Conservation (phyloP, 2,329 filamentous ascomycete species). For the Neodidymelliopsis sp. region DNA sequence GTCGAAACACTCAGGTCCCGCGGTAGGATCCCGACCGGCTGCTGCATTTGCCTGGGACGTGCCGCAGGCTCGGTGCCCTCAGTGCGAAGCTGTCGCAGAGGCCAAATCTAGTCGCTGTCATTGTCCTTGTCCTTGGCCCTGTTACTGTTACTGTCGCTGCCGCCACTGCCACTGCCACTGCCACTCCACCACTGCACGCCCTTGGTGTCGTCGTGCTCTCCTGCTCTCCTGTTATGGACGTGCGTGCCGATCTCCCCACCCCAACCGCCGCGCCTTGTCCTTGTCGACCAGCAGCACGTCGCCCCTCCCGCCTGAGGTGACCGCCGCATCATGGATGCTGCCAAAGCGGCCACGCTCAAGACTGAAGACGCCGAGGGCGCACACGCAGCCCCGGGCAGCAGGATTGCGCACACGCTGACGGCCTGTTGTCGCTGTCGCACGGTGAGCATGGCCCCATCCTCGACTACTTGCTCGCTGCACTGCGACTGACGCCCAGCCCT, state of each 20-base stretch:
- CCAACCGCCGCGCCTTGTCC: slow-evolving; percentile 19
- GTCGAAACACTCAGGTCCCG: slow-evolving; percentile 4
- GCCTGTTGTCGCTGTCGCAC: slow-evolving; percentile 82
- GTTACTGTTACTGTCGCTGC: too few species aligned
- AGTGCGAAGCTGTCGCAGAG: slow-evolving; percentile 4
- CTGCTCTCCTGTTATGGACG: slow-evolving; percentile 30
- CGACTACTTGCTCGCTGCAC: neutral
- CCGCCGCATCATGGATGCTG: slow-evolving; percentile 32
- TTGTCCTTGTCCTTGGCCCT: too few species aligned
- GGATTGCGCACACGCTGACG: slow-evolving; percentile 79
- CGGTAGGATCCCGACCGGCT: slow-evolving; percentile 4
- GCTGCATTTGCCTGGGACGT: slow-evolving; percentile 25
- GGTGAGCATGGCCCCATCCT: slow-evolving; percentile 57
- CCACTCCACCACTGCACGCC: too few species aligned
- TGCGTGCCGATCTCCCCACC: slow-evolving; percentile 29
- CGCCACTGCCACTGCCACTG: slow-evolving; percentile 19
- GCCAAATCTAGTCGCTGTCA: too few species aligned
- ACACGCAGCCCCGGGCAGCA: slow-evolving; percentile 53
- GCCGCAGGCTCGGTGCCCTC: slow-evolving; percentile 23
- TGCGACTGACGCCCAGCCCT: slow-evolving; percentile 18
- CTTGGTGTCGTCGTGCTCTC: slow-evolving; percentile 2
- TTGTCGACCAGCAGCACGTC: slow-evolving; percentile 13
- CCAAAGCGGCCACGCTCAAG: slow-evolving; percentile 26
- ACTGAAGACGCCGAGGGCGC: slow-evolving; percentile 33
- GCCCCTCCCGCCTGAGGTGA: slow-evolving; percentile 16